Percentiles rank a stretch among this genome's conserved stretches.
Evolutionary conservation across 805 yeast species (phyloP).

Genomic region (Teunomyces panamensis): DNA sequence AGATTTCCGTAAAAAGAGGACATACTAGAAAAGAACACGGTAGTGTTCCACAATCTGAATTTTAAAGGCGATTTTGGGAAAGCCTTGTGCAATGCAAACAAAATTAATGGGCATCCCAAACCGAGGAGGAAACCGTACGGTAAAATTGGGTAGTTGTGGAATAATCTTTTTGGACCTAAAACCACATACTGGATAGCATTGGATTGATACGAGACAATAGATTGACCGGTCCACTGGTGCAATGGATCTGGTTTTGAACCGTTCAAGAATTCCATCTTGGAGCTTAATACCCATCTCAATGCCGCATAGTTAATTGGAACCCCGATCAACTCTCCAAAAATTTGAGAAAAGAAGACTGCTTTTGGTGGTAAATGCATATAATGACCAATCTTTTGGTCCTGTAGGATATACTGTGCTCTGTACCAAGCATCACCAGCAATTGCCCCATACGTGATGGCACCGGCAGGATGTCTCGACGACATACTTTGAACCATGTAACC

Average conservation of each 20-base stretch:
- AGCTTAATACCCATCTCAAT: slow-evolving; percentile 43
- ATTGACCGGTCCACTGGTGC: slow-evolving; percentile 53
- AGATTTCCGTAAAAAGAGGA: slow-evolving; percentile 48
- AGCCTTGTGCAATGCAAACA: slow-evolving; percentile 28
- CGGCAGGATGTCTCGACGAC: slow-evolving; percentile 38
- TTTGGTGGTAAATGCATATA: slow-evolving; percentile 54
- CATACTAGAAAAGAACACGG: slow-evolving; percentile 48
- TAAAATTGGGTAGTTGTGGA: slow-evolving; percentile 39
- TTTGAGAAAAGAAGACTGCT: slow-evolving; percentile 48
- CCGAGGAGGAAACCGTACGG: slow-evolving; percentile 48
- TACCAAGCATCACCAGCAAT: slow-evolving; percentile 49
- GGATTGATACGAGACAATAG: slow-evolving; percentile 38
- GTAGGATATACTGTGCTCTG: slow-evolving; percentile 41
- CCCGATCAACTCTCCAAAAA: slow-evolving; percentile 51
- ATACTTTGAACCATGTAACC: slow-evolving; percentile 43
- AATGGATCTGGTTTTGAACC: slow-evolving; percentile 41
- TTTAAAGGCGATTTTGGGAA: slow-evolving; percentile 22
- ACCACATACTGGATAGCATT: slow-evolving; percentile 51
- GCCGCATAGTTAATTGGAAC: slow-evolving; percentile 50
- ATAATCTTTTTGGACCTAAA: slow-evolving; percentile 45
- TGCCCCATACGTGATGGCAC: slow-evolving; percentile 48
- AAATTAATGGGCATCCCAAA: slow-evolving; percentile 30
- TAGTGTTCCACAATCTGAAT: slow-evolving; percentile 43
- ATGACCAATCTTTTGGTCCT: slow-evolving; percentile 47
- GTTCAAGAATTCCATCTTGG: slow-evolving; percentile 36